Evolutionary conservation across 2,329 filamentous ascomycete species (phyloP).

Genomic region (Aureobasidium sp.): DNA sequence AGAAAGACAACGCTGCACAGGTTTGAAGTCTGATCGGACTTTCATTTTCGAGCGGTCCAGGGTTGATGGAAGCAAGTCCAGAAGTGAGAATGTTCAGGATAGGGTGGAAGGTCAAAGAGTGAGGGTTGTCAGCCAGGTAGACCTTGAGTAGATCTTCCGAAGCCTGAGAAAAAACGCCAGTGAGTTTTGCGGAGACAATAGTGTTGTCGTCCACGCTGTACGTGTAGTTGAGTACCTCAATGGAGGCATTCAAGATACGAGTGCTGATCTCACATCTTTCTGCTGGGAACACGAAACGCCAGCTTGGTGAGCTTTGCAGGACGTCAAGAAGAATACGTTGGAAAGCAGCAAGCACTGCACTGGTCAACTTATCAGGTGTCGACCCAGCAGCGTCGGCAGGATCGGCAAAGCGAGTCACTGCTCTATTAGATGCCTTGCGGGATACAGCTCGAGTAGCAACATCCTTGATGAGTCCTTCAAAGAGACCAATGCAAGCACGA

Average conservation of each 20-base stretch:
- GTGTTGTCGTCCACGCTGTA: constrained; percentile 65
- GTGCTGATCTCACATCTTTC: constrained; percentile 64
- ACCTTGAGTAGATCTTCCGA: constrained; percentile 70
- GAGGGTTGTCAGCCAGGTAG: constrained; percentile 64
- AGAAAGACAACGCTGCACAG: constrained; percentile 57
- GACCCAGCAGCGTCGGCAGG: constrained; percentile 54
- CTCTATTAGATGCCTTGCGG: constrained; percentile 52
- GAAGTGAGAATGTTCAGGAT: constrained; percentile 63
- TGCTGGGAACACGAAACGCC: constrained; percentile 67
- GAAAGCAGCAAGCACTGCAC: constrained; percentile 63
- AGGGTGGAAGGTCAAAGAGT: constrained; percentile 68
- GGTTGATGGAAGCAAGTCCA: constrained; percentile 31
- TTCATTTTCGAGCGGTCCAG: constrained; percentile 15
- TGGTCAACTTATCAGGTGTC: constrained; percentile 70
- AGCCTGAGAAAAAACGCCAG: constrained; percentile 60
- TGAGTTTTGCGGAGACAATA: constrained; percentile 45
- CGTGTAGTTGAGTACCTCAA: constrained; percentile 62
- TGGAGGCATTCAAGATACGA: constrained; percentile 61
- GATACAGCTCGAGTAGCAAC: constrained; percentile 62
- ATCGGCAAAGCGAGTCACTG: constrained; percentile 42
- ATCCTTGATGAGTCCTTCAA: constrained; percentile 68
- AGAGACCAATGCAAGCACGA: constrained; percentile 64
- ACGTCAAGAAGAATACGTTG: constrained; percentile 72
- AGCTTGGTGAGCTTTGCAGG: constrained; percentile 77
- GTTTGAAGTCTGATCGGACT: constrained; percentile 42